phyloP scores from a whole-genome alignment of 2,329 filamentous ascomycete species.

The Macrophomina tecta region DNA sequence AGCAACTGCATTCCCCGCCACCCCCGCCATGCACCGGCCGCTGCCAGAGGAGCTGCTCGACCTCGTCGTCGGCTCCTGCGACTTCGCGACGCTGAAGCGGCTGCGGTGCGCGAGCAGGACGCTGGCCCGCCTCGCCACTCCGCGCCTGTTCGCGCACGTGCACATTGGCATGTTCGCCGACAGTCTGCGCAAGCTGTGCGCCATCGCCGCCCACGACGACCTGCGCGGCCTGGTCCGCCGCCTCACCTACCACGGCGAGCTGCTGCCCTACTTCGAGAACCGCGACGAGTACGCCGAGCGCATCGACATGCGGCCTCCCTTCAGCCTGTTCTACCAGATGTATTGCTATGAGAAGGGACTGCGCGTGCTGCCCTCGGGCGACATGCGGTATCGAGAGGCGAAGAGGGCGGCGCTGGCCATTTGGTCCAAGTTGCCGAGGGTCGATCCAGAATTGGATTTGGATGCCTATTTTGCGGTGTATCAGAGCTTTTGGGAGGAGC shows the following conservation, averaged over 20 bases:
- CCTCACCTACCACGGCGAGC: slow-evolving; percentile 36
- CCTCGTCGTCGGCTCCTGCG: slow-evolving; percentile 33
- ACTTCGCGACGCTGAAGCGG: slow-evolving; percentile 32
- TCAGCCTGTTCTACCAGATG: slow-evolving; percentile 29
- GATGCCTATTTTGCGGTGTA: slow-evolving; percentile 7
- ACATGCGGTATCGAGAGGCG: slow-evolving; percentile 10
- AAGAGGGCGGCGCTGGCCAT: neutral
- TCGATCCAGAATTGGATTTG: slow-evolving; percentile 16
- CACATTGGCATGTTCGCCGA: slow-evolving; percentile 35
- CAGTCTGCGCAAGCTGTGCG: slow-evolving; percentile 32
- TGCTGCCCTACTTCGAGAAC: slow-evolving; percentile 32
- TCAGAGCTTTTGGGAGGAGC: slow-evolving; percentile 18
- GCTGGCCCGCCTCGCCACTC: slow-evolving; percentile 31
- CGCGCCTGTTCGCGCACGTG: slow-evolving; percentile 34
- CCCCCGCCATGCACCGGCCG: slow-evolving; percentile 17
- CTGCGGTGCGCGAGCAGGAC: slow-evolving; percentile 33
- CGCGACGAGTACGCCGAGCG: slow-evolving; percentile 24
- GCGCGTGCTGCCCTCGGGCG: slow-evolving; percentile 9
- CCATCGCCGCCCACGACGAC: slow-evolving; percentile 31
- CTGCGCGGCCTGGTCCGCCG: slow-evolving; percentile 35
- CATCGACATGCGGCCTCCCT: slow-evolving; percentile 26
- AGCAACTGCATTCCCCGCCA: neutral
- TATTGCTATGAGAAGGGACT: slow-evolving; percentile 29
- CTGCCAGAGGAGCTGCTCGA: slow-evolving; percentile 38
- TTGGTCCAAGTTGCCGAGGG: slow-evolving; percentile 11